Evolutionary conservation across 169 alveolate genomes (phyloP), one percentile per base, ranked within the genome.

Genomic region (Miamiensis avidus): DNA sequence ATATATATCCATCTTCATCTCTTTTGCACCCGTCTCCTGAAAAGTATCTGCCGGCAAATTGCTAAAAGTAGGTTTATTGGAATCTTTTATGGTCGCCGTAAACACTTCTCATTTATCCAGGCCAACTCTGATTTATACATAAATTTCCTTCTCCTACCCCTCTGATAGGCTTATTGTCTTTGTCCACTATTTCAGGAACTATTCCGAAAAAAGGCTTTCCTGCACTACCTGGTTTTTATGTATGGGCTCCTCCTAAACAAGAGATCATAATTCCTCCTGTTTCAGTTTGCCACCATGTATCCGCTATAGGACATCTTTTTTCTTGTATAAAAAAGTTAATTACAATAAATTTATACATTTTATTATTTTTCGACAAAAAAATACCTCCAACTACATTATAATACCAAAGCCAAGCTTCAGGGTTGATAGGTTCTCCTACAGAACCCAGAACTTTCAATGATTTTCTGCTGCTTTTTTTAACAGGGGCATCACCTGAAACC

Each of bases 11-110:
- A 77, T 97, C 99, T 64, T 96, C 93, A 91, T 99, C 99, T 31
- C 98, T 89, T 73, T 94, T 88, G 74, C 99, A 99, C 77, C 99
- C 99, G 93, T 99, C 99, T 1, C 99, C 99, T 0, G 99, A 97
- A 84, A 96, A 94, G 91, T 97, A 97, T 89, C 93, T 96, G 25
- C 98, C 98, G 0, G 92, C 93, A 74, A 94, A 95, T 65, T 95
- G 95, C 31, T 93, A 84, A 82, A 96, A 93, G 87, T 98, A 98
- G 0, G 96, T 91, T 82, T 90, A 93, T 31, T 90, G 83, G 86
- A 97, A 91, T 29, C 98, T 93, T 78, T 87, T 75, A 82, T 98
- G 99, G 94, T 96, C 97, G 29, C 98, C 96, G 86, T 89, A 94
- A 28, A 98, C 94, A 16, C 98, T 95, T 75, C 98, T 91, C 88